Base-by-base conservation (phyloP, 73 alveolate species). In the Paramecium biaurelia region DNA sequence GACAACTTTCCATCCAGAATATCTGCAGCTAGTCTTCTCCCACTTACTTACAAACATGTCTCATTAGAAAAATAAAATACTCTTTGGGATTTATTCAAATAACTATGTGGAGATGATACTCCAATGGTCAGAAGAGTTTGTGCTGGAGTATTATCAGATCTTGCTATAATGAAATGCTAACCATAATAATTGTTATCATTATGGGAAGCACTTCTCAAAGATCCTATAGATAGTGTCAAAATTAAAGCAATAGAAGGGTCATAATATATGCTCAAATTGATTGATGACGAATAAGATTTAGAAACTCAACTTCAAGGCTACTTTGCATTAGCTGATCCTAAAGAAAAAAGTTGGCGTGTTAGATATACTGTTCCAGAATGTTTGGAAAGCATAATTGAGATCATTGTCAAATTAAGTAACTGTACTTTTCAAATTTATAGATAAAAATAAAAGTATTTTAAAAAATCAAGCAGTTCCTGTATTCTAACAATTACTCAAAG, bases 161-260 rank as follows among this genome's bases (percentile, higher is more conserved):
- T 89, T 15, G 94, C 94, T 2, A 23, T 43, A 47, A 24, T 79
- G 47, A 43, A 89, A 20, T 68, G 90, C 67, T 24, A 41, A 57
- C 24, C 70, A n/a, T 28, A 45, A 42, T 56, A 58, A 37, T 45
- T 89, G 28, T 76, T 89, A 30, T 35, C 37, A 43, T 43, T 89
- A 28, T 89, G 94, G 94, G 20, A 89, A 45, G 63, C 76, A 26
- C 53, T 89, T 5, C 84, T 89, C 15, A 70, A 53, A 70, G 94
- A 89, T 70, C 56, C 47, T 12, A 72, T 82, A 23, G 94, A 89
- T 30, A 58, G 89, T 34, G 94, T 89, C 1, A 89, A 89, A 72
- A 82, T 89, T 5, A 89, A 89, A 35, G 94, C 94, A n/a, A 89
- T 89, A 3, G 94, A 89, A 70, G 94, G 85, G n/a, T 89, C 94